Percentiles rank a stretch among this genome's conserved stretches.
Conservation (phyloP, 2,329 filamentous ascomycete species). For the Grosmannia clavigera region DNA sequence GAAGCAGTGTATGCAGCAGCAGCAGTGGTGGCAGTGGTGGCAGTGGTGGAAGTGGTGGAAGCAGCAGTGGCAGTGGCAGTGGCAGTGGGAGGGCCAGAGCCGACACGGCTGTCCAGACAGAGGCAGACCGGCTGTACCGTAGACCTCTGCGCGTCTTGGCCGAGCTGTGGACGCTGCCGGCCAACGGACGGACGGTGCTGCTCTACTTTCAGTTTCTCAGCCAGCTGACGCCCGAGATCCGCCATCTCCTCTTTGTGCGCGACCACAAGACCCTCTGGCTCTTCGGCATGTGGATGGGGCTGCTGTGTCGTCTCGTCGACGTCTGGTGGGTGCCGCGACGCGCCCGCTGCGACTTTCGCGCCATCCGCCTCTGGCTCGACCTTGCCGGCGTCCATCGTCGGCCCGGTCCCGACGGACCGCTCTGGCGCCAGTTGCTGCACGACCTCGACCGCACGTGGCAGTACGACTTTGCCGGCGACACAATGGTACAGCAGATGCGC, state of each 20-base stretch:
- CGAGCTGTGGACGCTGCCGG: slow-evolving; percentile 9
- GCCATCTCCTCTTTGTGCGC: slow-evolving; percentile 9
- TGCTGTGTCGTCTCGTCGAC: slow-evolving; percentile 12
- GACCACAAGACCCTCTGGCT: slow-evolving; percentile 15
- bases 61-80: not conserved
- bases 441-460: slow-evolving; percentile 13
- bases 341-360: slow-evolving; percentile 14
- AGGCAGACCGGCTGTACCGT: slow-evolving; percentile 11
- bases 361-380: slow-evolving; percentile 15
- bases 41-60: not conserved
- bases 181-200: slow-evolving; percentile 9
- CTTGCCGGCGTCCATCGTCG: slow-evolving; percentile 7
- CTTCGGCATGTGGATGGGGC: slow-evolving; percentile 17
- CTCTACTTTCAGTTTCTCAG: slow-evolving; percentile 14
- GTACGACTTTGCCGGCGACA: slow-evolving; percentile 8
- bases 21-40: not conserved
- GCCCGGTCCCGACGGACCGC: slow-evolving; percentile 9
- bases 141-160: slow-evolving; percentile 11
- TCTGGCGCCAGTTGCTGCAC: slow-evolving; percentile 11
- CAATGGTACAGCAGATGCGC: not conserved
- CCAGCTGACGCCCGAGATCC: slow-evolving; percentile 11
- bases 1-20: not conserved
- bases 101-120: not conserved
- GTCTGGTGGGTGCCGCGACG: slow-evolving; percentile 14
- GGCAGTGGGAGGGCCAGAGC: no score